Evolutionary conservation across 73 alveolate species (phyloP).

Genomic region (Durusdinium trenchii): DNA sequence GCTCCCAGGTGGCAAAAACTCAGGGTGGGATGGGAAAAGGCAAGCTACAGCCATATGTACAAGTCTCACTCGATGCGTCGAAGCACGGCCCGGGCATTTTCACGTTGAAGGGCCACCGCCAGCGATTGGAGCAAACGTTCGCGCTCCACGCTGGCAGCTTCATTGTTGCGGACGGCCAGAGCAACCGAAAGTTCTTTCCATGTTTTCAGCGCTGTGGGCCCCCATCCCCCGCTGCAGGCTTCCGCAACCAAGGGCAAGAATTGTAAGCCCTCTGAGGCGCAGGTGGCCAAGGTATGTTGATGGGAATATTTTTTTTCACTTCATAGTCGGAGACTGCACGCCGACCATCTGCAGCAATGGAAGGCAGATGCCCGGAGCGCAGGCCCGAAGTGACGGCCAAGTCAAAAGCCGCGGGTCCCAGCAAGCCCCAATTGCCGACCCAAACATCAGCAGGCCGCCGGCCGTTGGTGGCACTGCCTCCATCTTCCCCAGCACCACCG

Average conservation of each 20-base stretch:
- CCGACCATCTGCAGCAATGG: too few relatives aligned
- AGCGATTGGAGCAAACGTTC: background rate
- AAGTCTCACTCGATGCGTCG: too few relatives aligned
- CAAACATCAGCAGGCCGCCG: background rate
- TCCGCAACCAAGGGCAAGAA: conserved; percentile 16
- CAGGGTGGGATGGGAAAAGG: too few relatives aligned
- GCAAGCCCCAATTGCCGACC: too few relatives aligned
- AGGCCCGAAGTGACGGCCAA: too few relatives aligned
- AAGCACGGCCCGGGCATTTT: background rate
- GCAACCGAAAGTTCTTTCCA: background rate
- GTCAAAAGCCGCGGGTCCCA: too few relatives aligned
- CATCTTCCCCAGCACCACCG: background rate
- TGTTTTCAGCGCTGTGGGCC: background rate
- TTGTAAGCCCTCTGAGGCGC: background rate
- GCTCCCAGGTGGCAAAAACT: too few relatives aligned
- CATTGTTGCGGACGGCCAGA: background rate
- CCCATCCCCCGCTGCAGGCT: conserved; percentile 27
- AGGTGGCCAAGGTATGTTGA: background rate
- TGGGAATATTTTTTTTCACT: too few relatives aligned
- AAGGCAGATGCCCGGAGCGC: too few relatives aligned
- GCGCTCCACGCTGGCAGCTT: background rate
- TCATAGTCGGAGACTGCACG: too few relatives aligned
- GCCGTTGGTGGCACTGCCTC: background rate
- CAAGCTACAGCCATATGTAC: too few relatives aligned
- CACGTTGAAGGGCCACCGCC: background rate